These are phyloP conservation scores for Cutaneotrichosporon dermatis DNA, from an alignment of 1,284 basidiomycete species.

Conservation along the genomic window DNA sequence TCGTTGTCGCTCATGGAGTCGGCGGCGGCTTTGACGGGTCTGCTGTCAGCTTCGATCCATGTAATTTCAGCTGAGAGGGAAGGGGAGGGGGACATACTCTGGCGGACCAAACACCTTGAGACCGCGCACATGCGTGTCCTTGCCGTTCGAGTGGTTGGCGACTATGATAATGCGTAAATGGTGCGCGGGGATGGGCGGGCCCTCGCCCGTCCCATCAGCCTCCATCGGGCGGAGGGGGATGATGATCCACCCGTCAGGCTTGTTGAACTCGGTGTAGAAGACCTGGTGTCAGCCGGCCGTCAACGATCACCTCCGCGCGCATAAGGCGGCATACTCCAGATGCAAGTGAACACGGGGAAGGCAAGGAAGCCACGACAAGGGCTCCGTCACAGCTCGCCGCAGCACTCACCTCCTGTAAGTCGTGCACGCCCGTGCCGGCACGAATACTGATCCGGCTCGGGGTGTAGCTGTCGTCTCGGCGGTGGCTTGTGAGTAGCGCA, in stretches of 20 bases:
- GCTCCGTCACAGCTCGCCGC: too few species aligned
- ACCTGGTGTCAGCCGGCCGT: slow-evolving; percentile 54
- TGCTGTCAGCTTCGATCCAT: slow-evolving; percentile 51
- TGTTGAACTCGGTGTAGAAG: slow-evolving; percentile 73
- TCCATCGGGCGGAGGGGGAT: slow-evolving; percentile 79
- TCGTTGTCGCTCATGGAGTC: background rate
- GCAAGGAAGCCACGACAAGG: too few species aligned
- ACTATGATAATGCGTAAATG: slow-evolving; percentile 85
- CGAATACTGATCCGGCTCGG: slow-evolving; percentile 84
- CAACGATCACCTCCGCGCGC: too few species aligned
- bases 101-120: slow-evolving; percentile 77
- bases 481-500: slow-evolving; percentile 79
- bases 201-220: slow-evolving; percentile 62
- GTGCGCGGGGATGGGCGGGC: slow-evolving; percentile 78
- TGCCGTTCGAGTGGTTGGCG: slow-evolving; percentile 95
- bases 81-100: slow-evolving; percentile 67
- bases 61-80: too few species aligned
- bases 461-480: slow-evolving; percentile 93
- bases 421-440: slow-evolving; percentile 85
- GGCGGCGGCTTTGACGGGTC: slow-evolving; percentile 50
- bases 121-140: slow-evolving; percentile 95
- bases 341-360: too few species aligned
- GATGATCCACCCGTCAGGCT: slow-evolving; percentile 92
- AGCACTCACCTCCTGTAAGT: slow-evolving; percentile 74
- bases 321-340: too few species aligned